phyloP scores from a whole-genome alignment of 1,284 basidiomycete genomes.

The Leccinum solheimii region DNA sequence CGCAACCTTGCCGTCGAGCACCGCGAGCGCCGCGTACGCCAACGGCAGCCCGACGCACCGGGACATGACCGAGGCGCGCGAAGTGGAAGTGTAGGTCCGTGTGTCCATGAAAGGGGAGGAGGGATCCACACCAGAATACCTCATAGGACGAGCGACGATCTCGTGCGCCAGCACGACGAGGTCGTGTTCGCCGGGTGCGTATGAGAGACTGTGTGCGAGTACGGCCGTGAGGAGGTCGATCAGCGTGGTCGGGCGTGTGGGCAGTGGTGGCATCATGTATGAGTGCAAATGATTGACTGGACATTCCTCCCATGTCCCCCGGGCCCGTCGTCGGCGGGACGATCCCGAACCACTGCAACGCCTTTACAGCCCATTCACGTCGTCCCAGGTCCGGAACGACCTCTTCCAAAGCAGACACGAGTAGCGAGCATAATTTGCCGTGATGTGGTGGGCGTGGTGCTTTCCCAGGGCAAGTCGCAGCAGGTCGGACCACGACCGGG shows the following conservation, averaged over 20 bases:
- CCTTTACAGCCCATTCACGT: constrained; percentile 43
- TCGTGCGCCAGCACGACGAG: constrained; percentile 89
- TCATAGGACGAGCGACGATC: constrained; percentile 47
- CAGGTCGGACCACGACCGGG: constrained; percentile 47
- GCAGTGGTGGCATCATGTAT: constrained; percentile 33
- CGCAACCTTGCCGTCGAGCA: constrained; percentile 60
- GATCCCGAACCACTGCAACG: constrained; percentile 64
- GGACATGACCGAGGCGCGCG: constrained; percentile 79
- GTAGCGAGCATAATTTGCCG: constrained; percentile 36
- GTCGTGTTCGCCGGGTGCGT: constrained; percentile 75
- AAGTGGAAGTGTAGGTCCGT: constrained; percentile 71
- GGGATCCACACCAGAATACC: no score
- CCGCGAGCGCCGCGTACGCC: constrained; percentile 72
- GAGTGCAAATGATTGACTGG: no score
- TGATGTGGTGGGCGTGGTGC: neutral
- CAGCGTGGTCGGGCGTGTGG: constrained; percentile 52
- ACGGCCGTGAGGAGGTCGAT: constrained; percentile 80
- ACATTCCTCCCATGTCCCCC: neutral
- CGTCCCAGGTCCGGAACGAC: constrained; percentile 38
- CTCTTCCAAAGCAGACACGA: constrained; percentile 40
- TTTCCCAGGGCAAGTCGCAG: constrained; percentile 39
- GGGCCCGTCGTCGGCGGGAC: constrained; percentile 25
- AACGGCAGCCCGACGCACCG: constrained; percentile 86
- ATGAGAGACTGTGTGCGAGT: constrained; percentile 75
- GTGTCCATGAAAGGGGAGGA: neutral